Evolutionary conservation across 2,329 filamentous ascomycete species (phyloP), one percentile per base, ranked within the genome.

Genomic region (Colletotrichum lindemuthianum): DNA sequence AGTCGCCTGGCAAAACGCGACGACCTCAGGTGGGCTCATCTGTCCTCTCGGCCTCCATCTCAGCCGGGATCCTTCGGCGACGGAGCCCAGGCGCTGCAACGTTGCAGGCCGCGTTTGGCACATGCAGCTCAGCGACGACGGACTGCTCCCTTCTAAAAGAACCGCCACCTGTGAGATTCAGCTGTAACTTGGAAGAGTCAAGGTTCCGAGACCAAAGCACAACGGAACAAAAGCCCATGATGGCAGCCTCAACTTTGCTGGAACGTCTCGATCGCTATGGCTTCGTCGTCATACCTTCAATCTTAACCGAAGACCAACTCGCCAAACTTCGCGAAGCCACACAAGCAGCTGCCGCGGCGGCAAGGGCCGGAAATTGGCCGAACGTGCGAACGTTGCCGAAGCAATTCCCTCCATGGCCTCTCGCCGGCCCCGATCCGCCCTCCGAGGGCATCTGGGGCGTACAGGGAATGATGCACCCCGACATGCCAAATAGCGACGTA

Each of bases 341-440:
- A 54, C 73, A 79, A 39, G 76, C 83, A 61, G 84, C 86, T n/a
- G 87, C 88, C 16, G 73, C 78, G 2, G 79, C 87, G 45, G 90
- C 91, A 45, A 88, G 91, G 67, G 70, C 80, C n/a, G 92, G 92
- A 41, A 73, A 83, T 67, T 97, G 93, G 93, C 92, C 92, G 3
- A 85, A 91, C 77, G 88, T 96, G 72, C 90, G 93, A 68, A 95
- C 92, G 0, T 86, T 96, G 2, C 92, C 92, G 58, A 96, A 96
- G 77, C 93, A 97, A 77, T 97, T 97, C 79, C 93, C 93, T 1
- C 93, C 93, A 0, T 97, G 93, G 93, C 74, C 67, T 43, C 57
- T 51, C 50, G 51, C 58, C 39, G 81, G 85, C 5, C 82, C 81
- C n/a, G 81, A 82, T 53, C 75, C 81, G 0, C 79, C 80, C 0